Conservation (phyloP, 1,139 yeast genomes). For the Pichia sp. region DNA sequence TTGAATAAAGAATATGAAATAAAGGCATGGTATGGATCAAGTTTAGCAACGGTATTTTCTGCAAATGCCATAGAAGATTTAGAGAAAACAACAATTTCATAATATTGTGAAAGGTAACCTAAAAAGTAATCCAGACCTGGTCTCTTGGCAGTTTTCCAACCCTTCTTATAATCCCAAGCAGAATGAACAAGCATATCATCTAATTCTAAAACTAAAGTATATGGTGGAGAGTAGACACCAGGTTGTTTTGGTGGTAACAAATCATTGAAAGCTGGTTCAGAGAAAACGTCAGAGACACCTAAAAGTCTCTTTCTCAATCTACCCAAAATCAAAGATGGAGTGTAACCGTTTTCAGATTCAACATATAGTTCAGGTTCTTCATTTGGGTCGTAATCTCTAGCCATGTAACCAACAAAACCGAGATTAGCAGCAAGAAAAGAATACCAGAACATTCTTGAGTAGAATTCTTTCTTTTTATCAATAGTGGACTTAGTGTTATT, state of each 20-base stretch:
- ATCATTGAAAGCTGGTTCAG: constrained; percentile 90
- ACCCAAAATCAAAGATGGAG: constrained; percentile 55
- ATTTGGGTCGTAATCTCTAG: constrained; percentile 76
- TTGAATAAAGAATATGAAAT: constrained; percentile 82
- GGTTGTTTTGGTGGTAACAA: constrained; percentile 88
- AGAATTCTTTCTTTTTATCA: constrained; percentile 57
- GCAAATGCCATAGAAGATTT: constrained; percentile 81
- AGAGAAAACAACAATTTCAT: constrained; percentile 88
- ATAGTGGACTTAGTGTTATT: constrained; percentile 60
- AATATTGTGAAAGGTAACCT: constrained; percentile 89
- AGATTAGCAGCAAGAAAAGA: constrained; percentile 51
- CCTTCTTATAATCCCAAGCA: constrained; percentile 85
- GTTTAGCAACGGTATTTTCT: constrained; percentile 74
- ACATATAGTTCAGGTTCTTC: constrained; percentile 54
- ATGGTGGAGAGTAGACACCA: constrained; percentile 88
- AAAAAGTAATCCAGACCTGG: constrained; percentile 97
- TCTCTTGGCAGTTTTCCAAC: constrained; percentile 99
- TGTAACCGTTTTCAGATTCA: constrained; percentile 59
- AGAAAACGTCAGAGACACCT: constrained; percentile 74
- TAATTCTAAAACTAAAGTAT: constrained; percentile 79
- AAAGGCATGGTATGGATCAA: constrained; percentile 90
- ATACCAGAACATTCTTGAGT: constrained; percentile 62
- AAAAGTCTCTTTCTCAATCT: constrained; percentile 66
- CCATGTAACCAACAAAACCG: constrained; percentile 65
- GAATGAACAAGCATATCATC: constrained; percentile 90